phyloP scores from a whole-genome alignment of 2,329 filamentous ascomycete genomes.

The Geoglossum cookeanum region DNA sequence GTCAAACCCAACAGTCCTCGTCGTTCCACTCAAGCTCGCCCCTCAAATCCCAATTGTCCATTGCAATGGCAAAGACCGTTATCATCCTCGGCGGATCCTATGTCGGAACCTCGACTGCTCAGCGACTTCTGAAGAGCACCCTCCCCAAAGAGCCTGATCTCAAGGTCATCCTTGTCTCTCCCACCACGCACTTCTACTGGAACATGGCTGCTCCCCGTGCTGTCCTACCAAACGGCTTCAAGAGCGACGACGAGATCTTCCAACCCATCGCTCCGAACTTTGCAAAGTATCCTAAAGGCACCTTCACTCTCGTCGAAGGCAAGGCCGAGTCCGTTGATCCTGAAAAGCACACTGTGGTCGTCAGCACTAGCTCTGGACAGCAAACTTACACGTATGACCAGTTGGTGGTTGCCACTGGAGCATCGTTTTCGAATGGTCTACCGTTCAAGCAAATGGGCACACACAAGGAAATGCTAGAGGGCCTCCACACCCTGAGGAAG shows the following conservation, averaged over 20 bases:
- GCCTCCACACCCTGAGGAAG: conserved; percentile 12
- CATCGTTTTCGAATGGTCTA: conserved; percentile 19
- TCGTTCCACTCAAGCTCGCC: neutral
- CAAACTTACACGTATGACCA: conserved; percentile 22
- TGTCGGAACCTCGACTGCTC: conserved; percentile 19
- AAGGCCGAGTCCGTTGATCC: conserved; percentile 8
- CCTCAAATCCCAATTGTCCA: neutral
- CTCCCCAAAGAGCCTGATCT: conserved; percentile 10
- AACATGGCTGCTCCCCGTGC: conserved; percentile 31
- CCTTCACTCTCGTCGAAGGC: conserved; percentile 28
- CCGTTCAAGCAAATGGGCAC: conserved; percentile 26
- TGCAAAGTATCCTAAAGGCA: conserved; percentile 26
- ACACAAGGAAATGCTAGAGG: conserved; percentile 11
- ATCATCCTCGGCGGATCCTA: conserved; percentile 22
- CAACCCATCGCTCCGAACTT: conserved; percentile 31
- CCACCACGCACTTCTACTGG: conserved; percentile 33
- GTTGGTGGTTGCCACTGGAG: conserved; percentile 31
- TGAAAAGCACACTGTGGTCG: conserved; percentile 23
- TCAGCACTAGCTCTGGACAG: conserved; percentile 14
- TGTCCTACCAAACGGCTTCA: conserved; percentile 27
- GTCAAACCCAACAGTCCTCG: neutral
- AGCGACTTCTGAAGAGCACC: conserved; percentile 18
- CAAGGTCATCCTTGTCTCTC: conserved; percentile 35
- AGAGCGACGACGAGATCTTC: conserved; percentile 25
- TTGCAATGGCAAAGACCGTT: conserved; percentile 9